Evolutionary conservation across 352 stramenopile genomes (phyloP), one percentile per base, ranked within the genome.

Genomic region (Phytopythium aichiense): DNA sequence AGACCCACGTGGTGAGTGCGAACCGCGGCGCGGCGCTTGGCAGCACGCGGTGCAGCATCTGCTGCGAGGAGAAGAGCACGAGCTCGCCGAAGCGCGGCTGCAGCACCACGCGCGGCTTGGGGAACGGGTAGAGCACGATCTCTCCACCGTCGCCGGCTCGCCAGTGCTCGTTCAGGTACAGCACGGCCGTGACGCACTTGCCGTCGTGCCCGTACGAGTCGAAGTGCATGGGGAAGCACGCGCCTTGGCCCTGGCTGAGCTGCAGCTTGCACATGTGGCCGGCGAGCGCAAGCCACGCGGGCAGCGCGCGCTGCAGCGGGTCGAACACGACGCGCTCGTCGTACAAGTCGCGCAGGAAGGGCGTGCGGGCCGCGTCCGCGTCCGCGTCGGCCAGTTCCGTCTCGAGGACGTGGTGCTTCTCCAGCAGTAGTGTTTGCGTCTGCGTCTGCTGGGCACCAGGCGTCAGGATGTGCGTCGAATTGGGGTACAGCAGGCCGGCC

Each of bases 101-200:
- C 5, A 95, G 61, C 8, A 77, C 58, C 7, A 88, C 63, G 2
- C 69, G 74, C 31, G 63, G 33, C n/a, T 74, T 68, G 5, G 87
- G 86, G 53, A 95, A 96, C 4, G 88, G 87, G 35, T 88, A 92
- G 40, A 96, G 68, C 53, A 89, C 77, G 46, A 96, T 74, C 59
- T 95, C 88, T 11, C 87, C 88, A 38, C 85, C 84, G 58, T 96
- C 74, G 35, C 73, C 82, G 23, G 73, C 42, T 15, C 65, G n/a
- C 88, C 88, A 96, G 11, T 75, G 22, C 3, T 91, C 81, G 61
- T 95, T 95, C 54, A 96, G 70, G 65, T 95, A 96, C 16, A 95
- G 60, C 52, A 96, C 80, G 5, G 80, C 84, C 1, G 85, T 95
- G 57, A 96, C 62, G 56, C 81, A 89, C 69, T 94, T 94, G 68